A percentile compares a stretch with the other conserved stretches of the same genome.
Evolutionary conservation across 2,329 filamentous ascomycete species (phyloP).

Genomic region (Talaromyces sp.): DNA sequence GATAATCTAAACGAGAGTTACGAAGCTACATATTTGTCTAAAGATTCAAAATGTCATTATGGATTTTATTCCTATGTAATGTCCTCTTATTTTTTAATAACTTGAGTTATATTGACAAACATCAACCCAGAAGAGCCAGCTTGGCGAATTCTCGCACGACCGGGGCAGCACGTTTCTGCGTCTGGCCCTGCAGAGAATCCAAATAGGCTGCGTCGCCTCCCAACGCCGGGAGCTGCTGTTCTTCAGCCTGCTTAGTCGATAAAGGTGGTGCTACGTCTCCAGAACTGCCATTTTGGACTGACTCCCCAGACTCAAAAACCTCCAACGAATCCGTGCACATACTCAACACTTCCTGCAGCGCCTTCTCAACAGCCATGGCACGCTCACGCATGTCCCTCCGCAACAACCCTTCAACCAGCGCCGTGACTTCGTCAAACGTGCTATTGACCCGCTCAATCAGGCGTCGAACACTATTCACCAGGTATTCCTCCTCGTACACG

Average conservation of each 20-base stretch:
- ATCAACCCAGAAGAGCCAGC: conserved; percentile 32
- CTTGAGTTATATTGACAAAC: not conserved
- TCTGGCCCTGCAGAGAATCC: conserved; percentile 35
- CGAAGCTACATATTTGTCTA: not conserved
- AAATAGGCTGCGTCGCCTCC: conserved; percentile 31
- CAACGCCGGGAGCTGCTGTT: conserved; percentile 12
- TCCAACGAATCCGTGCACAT: conserved; percentile 66
- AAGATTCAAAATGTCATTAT: not conserved
- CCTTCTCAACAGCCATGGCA: conserved; percentile 68
- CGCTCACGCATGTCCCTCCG: conserved; percentile 82
- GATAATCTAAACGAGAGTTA: not conserved
- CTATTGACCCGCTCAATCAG: conserved; percentile 77
- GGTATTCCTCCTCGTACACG: conserved; percentile 96
- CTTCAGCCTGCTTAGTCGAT: not conserved
- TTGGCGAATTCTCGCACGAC: conserved; percentile 45
- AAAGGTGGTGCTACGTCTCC: conserved; percentile 4
- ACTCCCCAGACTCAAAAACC: conserved; percentile 53
- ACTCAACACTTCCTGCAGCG: conserved; percentile 68
- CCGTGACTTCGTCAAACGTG: conserved; percentile 64
- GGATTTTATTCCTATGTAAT: not conserved
- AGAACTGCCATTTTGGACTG: conserved; percentile 20
- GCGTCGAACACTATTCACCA: conserved; percentile 78
- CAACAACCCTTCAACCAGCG: conserved; percentile 70
- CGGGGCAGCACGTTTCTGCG: conserved; percentile 39
- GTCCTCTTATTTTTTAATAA: not conserved